Conservation (phyloP, 108 stramenopile species). For the Nitzschia sp. region DNA sequence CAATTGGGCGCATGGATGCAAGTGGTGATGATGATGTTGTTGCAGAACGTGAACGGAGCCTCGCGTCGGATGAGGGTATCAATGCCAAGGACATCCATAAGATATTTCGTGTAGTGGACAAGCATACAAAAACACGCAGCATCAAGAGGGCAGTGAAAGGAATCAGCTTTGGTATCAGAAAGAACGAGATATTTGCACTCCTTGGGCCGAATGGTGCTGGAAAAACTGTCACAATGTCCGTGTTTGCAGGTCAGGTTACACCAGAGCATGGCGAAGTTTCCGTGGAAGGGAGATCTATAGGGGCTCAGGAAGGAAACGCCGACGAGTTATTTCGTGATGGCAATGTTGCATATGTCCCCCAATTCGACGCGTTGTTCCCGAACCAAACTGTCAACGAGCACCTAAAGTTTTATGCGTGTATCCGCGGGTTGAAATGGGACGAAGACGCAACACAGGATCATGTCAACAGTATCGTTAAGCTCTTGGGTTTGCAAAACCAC, state of each 20-base stretch:
- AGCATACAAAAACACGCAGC: not conserved
- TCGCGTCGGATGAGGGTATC: slow-evolving; percentile 33
- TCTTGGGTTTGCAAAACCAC: slow-evolving; percentile 32
- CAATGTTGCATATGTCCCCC: slow-evolving; percentile 56
- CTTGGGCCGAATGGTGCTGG: slow-evolving; percentile 35
- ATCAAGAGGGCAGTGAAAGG: slow-evolving; percentile 41
- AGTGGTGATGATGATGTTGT: slow-evolving; percentile 19
- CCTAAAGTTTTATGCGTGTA: slow-evolving; percentile 43
- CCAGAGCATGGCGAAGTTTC: slow-evolving; percentile 34
- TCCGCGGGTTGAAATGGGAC: slow-evolving; percentile 47
- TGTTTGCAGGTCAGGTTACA: slow-evolving; percentile 34
- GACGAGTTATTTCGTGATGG: slow-evolving; percentile 19
- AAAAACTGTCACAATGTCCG: slow-evolving; percentile 38
- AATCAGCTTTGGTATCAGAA: slow-evolving; percentile 34
- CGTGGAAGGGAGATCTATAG: slow-evolving; percentile 24
- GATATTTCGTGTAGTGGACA: slow-evolving; percentile 6
- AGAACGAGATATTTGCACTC: slow-evolving; percentile 33
- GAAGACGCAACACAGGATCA: slow-evolving; percentile 32
- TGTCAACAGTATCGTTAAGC: slow-evolving; percentile 22
- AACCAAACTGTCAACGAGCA: slow-evolving; percentile 64
- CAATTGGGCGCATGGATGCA: slow-evolving; percentile 15
- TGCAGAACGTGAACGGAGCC: slow-evolving; percentile 27
- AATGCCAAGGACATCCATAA: slow-evolving; percentile 44
- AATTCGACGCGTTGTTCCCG: slow-evolving; percentile 60
- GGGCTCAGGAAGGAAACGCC: not conserved